Conservation (phyloP, 164 flowering plant genomes). For the Liriodendron chinense region DNA sequence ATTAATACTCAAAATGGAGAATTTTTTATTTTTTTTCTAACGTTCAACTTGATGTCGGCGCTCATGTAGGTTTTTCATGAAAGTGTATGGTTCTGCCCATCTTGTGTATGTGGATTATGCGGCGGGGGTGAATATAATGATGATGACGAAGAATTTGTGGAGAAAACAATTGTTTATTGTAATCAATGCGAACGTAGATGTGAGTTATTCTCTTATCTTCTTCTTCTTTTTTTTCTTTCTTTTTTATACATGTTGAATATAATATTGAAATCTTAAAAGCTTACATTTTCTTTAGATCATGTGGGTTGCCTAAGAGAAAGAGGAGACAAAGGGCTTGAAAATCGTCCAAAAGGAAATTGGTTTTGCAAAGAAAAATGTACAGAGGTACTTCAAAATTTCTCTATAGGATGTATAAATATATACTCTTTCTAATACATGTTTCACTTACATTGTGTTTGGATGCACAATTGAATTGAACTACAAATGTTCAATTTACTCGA, state of each 20-base stretch:
- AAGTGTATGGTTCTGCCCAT: constrained; percentile 89
- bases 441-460: too few species aligned
- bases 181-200: constrained; percentile 74
- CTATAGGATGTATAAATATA: background rate
- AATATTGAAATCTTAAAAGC: background rate
- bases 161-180: constrained; percentile 38
- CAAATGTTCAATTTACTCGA: too few species aligned
- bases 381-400: constrained; percentile 38
- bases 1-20: background rate
- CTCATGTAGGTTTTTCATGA: constrained; percentile 60
- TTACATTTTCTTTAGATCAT: constrained; percentile 54
- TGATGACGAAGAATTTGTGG: constrained; percentile 18
- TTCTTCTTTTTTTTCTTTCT: too few species aligned
- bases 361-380: constrained; percentile 68
- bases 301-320: constrained; percentile 46
- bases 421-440: too few species aligned
- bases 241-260: background rate
- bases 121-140: constrained; percentile 28
- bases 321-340: constrained; percentile 16
- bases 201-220: constrained; percentile 27
- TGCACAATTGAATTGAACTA: too few species aligned
- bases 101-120: constrained; percentile 77
- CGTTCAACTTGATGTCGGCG: background rate
- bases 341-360: constrained; percentile 40
- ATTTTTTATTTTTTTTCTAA: background rate